A percentile compares a stretch with the other conserved stretches of the same genome.
Conservation (phyloP, 73 alveolate species). For the Paramecium octaurelia region DNA sequence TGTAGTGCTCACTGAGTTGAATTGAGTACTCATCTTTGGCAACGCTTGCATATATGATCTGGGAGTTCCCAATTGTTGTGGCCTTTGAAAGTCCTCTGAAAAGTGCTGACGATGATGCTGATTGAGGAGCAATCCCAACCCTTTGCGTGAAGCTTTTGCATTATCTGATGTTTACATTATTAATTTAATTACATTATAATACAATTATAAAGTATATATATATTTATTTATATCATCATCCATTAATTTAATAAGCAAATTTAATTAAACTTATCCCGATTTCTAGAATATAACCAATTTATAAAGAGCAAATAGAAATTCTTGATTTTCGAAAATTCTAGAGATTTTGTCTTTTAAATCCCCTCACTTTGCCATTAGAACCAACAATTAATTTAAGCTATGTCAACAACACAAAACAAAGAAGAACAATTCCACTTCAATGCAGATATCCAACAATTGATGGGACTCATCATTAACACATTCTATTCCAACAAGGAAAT, state of each 20-base stretch:
- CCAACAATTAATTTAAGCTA: not conserved
- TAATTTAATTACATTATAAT: not conserved
- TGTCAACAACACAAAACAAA: not conserved
- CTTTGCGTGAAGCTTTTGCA: not conserved
- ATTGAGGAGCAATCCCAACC: conserved; percentile 1
- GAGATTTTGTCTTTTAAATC: not conserved
- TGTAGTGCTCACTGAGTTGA: conserved; percentile 4
- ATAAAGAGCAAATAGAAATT: not conserved
- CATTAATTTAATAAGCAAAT: not conserved
- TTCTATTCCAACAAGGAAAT: conserved; percentile 99
- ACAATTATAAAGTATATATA: not conserved
- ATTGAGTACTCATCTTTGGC: conserved; percentile 12
- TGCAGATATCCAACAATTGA: conserved; percentile 98
- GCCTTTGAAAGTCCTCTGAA: not conserved
- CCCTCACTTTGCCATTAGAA: not conserved
- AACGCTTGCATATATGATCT: not conserved
- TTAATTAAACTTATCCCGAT: not conserved
- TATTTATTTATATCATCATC: not conserved
- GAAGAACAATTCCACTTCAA: conserved; percentile 79
- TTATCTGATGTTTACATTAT: not conserved
- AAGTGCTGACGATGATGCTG: not conserved
- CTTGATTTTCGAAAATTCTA: not conserved
- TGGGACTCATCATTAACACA: conserved; percentile 98
- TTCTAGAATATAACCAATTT: not conserved
- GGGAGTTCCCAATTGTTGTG: not conserved